A percentile compares a stretch with the other conserved stretches of the same genome.
Evolutionary conservation across 768 basidiomycete species (phyloP).

Genomic region (Rhodotorula babjevae): DNA sequence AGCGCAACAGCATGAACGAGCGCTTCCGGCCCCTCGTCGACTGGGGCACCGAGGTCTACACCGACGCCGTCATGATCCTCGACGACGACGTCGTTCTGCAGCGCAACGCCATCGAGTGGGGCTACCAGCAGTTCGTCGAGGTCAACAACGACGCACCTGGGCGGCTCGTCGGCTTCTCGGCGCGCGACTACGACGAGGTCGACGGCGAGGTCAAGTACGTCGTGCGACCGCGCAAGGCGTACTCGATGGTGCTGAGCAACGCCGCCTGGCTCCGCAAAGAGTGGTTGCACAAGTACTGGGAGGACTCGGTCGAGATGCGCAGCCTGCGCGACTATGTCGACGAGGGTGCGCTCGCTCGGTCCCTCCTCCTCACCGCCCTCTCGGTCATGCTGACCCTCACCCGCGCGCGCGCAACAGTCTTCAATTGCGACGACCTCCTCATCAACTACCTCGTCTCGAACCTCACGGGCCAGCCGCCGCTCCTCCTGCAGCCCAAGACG

Average conservation of each 20-base stretch:
- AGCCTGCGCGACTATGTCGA: conserved; percentile 33
- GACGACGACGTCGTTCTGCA: conserved; percentile 40
- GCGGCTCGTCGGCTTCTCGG: conserved; percentile 36
- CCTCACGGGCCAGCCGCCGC: conserved; percentile 30
- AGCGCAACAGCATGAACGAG: conserved; percentile 40
- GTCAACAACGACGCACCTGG: conserved; percentile 10
- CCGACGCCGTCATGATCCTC: conserved; percentile 35
- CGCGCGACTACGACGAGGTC: conserved; percentile 20
- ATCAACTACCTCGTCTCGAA: conserved; percentile 42
- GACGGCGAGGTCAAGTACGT: conserved; percentile 17
- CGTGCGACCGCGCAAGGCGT: conserved; percentile 19
- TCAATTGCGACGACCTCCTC: conserved; percentile 41
- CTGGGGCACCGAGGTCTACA: conserved; percentile 29
- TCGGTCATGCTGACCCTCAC: background rate
- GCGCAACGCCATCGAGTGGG: conserved; percentile 34
- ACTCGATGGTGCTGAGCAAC: conserved; percentile 39
- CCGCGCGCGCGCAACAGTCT: conserved; percentile 6
- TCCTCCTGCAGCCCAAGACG: conserved; percentile 37
- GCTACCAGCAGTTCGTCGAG: conserved; percentile 28
- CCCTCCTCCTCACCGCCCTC: background rate
- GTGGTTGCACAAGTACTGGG: conserved; percentile 38
- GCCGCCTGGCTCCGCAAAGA: conserved; percentile 34
- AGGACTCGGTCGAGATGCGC: conserved; percentile 16
- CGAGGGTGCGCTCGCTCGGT: conserved; percentile 9
- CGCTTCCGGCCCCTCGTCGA: conserved; percentile 27